Evolutionary conservation across 1,284 basidiomycete genomes (phyloP).

Genomic region (Ceratobasidium sp.): DNA sequence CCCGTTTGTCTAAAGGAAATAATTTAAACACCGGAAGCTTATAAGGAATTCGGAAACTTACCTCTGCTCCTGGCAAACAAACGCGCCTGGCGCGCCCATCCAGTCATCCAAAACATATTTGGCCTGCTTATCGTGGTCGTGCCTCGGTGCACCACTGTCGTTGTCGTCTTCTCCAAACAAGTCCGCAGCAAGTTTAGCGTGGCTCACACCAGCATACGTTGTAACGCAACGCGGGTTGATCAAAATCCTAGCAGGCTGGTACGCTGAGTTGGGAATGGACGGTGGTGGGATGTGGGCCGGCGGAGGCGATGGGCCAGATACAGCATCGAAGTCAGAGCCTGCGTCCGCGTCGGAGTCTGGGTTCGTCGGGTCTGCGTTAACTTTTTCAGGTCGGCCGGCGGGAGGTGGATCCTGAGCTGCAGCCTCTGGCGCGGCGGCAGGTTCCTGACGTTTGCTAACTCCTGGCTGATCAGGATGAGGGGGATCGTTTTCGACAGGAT

Average conservation of each 20-base stretch:
- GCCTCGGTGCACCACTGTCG: slow-evolving; percentile 58
- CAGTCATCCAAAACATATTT: slow-evolving; percentile 92
- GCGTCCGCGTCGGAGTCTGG: slow-evolving; percentile 80
- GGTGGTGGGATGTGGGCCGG: slow-evolving; percentile 57
- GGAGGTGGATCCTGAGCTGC: slow-evolving; percentile 52
- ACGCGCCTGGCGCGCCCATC: slow-evolving; percentile 93
- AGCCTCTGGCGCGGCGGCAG: slow-evolving; percentile 49
- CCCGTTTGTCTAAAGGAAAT: slow-evolving; percentile 76
- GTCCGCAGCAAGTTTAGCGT: slow-evolving; percentile 91
- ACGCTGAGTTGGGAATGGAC: slow-evolving; percentile 81
- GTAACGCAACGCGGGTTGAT: slow-evolving; percentile 96
- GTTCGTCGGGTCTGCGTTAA: neutral
- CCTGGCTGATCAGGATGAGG: slow-evolving; percentile 2
- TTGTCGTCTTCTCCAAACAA: slow-evolving; percentile 83
- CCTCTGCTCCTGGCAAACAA: slow-evolving; percentile 96
- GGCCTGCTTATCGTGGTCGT: slow-evolving; percentile 59
- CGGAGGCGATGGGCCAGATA: slow-evolving; percentile 67
- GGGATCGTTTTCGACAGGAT: slow-evolving; percentile 38
- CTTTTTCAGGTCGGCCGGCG: slow-evolving; percentile 44
- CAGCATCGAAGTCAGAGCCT: slow-evolving; percentile 91
- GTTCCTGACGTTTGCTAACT: slow-evolving; percentile 21
- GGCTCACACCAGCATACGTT: slow-evolving; percentile 95
- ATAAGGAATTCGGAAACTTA: slow-evolving; percentile 55
- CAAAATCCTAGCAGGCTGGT: slow-evolving; percentile 87
- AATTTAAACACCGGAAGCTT: neutral